Evolutionary conservation across 768 basidiomycete genomes (phyloP), one percentile per base, ranked within the genome.

Genomic region (Serendipita vermifera): DNA sequence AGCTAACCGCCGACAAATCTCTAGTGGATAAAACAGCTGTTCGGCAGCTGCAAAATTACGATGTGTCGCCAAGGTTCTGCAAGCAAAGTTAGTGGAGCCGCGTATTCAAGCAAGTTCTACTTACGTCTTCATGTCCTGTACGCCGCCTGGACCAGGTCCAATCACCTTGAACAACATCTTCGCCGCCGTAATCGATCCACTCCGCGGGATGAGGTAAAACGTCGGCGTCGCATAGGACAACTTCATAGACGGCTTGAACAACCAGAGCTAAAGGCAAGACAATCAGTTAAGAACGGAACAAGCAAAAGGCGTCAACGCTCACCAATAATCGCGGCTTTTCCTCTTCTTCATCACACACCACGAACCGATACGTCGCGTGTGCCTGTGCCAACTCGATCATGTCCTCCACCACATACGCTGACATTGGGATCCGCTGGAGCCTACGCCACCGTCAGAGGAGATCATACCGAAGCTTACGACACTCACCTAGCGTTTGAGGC

Each of bases 361-460:
- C 76, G 64, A 98, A 97, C 7, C 92, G 85, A 69, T 97, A 91
- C 0, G 86, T 85, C 1, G 92, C 91, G 65, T 97, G 93, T 1
- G 93, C 90, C 55, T 86, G 83, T 3, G 89, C 85, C 54, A 87
- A 83, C 65, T 94, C 94, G 27, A 78, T 77, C 87, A 98, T 87
- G 63, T 96, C 90, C 59, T 89, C 81, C 11, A 91, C 78, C 29
- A 98, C 77, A 68, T 88, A 94, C n/a, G 88, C 86, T 1, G 87
- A 87, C 26, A 93, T 72, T 0, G 88, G 87, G 26, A 76, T 68
- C 55, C 68, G 68, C 2, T 68, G 63, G 0, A 67, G 65, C 51
- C 76, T 75, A 57, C 26, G 72, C 73, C 62, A 68, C 74, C 15
- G 68, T 60, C 35, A 9, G 20, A 24, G 53, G 53, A 35, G 46